Conservation (phyloP, 345 rosid species). For the Excoecaria cochinchinensis region DNA sequence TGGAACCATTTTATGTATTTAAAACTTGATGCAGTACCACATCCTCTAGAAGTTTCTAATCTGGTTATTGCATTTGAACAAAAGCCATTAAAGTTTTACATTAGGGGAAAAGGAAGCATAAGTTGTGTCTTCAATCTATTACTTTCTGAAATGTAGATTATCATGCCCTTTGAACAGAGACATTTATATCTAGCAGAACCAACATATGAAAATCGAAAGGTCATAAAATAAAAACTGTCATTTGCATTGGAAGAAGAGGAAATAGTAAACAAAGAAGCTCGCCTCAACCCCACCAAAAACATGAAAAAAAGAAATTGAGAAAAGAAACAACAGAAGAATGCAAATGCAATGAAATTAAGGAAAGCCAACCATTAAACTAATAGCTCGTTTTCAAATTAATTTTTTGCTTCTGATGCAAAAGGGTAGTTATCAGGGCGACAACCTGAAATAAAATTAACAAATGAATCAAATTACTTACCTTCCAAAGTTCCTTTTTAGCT, state of each 20-base stretch:
- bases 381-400: no score
- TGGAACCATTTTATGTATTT: not conserved
- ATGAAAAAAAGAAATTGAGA: not conserved
- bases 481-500: conserved; percentile 90
- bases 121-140: not conserved
- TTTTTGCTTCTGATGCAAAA: not conserved
- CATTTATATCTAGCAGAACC: not conserved
- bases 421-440: not conserved
- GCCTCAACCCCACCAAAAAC: not conserved
- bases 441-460: not conserved
- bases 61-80: not conserved
- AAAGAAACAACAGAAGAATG: not conserved
- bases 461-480: conserved; percentile 38
- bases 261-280: not conserved
- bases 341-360: no score
- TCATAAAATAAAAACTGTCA: not conserved
- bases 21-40: not conserved
- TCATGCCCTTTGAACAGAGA: not conserved
- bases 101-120: not conserved
- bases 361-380: no score
- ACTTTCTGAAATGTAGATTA: not conserved
- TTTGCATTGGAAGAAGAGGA: not conserved
- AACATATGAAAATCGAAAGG: not conserved
- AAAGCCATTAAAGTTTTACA: not conserved
- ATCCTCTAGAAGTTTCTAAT: not conserved